Evolutionary conservation across 2,329 filamentous ascomycete species (phyloP).

Genomic region (Chrysoporthe austroafricana): DNA sequence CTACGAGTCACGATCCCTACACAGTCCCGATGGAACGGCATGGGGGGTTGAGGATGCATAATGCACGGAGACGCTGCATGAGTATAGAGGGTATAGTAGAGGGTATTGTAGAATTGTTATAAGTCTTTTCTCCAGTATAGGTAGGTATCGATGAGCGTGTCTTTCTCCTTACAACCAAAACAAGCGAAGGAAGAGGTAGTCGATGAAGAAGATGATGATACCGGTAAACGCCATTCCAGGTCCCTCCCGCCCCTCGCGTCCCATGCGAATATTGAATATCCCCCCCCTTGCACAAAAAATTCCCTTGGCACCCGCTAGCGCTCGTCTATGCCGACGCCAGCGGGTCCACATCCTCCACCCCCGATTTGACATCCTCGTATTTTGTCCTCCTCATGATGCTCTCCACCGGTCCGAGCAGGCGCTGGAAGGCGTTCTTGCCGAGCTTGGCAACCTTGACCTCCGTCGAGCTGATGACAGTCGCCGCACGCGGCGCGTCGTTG

Average conservation of each 20-base stretch:
- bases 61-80: too few species aligned
- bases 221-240: slow-evolving; percentile 28
- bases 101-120: slow-evolving; percentile 17
- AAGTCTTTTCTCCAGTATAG: slow-evolving; percentile 28
- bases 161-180: slow-evolving; percentile 24
- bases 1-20: too few species aligned
- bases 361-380: slow-evolving; percentile 62
- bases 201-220: slow-evolving; percentile 12
- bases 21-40: too few species aligned
- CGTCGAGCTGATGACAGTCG: slow-evolving; percentile 80
- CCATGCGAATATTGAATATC: slow-evolving; percentile 16
- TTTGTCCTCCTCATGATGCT: slow-evolving; percentile 86
- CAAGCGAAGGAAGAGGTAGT: slow-evolving; percentile 25
- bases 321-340: slow-evolving; percentile 48
- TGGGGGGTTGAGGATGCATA: too few species aligned
- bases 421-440: slow-evolving; percentile 92
- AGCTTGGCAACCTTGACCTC: slow-evolving; percentile 93
- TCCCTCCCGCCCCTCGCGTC: slow-evolving; percentile 16
- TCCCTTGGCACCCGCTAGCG: slow-evolving; percentile 24
- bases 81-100: slow-evolving; percentile 1
- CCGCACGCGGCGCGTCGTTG: slow-evolving; percentile 91
- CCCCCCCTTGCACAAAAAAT: slow-evolving; percentile 14
- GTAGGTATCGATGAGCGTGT: slow-evolving; percentile 30
- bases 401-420: slow-evolving; percentile 89
- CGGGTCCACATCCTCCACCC: slow-evolving; percentile 70